Conservation (phyloP, 768 basidiomycete genomes). For the Cystobasidium tubakii region DNA sequence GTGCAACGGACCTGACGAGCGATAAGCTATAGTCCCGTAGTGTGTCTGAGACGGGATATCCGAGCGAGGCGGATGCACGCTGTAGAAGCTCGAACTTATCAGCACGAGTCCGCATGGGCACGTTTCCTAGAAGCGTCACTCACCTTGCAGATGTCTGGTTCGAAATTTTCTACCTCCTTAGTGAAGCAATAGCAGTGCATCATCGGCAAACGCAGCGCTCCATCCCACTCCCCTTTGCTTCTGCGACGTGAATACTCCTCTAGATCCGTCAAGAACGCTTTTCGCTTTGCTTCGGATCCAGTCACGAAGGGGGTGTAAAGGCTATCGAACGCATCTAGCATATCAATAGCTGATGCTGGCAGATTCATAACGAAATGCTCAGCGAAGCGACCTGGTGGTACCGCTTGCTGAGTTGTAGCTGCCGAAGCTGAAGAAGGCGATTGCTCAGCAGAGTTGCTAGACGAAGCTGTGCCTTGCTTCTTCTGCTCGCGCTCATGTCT, state of each 20-base stretch:
- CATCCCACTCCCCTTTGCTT: slow-evolving; percentile 51
- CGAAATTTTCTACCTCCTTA: slow-evolving; percentile 67
- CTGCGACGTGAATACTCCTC: slow-evolving; percentile 42
- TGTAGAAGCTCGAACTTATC: slow-evolving; percentile 25
- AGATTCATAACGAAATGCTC: slow-evolving; percentile 97
- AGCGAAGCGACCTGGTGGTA: slow-evolving; percentile 57
- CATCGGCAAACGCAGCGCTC: slow-evolving; percentile 67
- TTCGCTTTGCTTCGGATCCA: background rate
- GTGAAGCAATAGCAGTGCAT: slow-evolving; percentile 97
- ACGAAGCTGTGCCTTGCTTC: background rate
- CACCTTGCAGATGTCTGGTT: slow-evolving; percentile 74
- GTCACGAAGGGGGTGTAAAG: slow-evolving; percentile 54
- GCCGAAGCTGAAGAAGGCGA: too few relatives aligned
- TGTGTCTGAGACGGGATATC: slow-evolving; percentile 46
- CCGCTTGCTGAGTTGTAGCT: background rate
- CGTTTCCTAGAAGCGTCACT: slow-evolving; percentile 46
- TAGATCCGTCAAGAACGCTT: background rate
- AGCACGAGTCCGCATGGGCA: background rate
- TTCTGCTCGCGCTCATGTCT: background rate
- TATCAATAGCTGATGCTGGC: slow-evolving; percentile 81
- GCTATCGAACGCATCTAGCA: slow-evolving; percentile 81
- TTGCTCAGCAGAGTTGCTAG: too few relatives aligned
- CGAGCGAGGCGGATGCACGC: slow-evolving; percentile 29
- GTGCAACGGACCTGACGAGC: slow-evolving; percentile 85
- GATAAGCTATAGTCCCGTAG: slow-evolving; percentile 54